These are phyloP conservation scores for Diaporthe helianthi DNA, from an alignment of 2,329 filamentous ascomycete genomes.

Conservation along the genomic window DNA sequence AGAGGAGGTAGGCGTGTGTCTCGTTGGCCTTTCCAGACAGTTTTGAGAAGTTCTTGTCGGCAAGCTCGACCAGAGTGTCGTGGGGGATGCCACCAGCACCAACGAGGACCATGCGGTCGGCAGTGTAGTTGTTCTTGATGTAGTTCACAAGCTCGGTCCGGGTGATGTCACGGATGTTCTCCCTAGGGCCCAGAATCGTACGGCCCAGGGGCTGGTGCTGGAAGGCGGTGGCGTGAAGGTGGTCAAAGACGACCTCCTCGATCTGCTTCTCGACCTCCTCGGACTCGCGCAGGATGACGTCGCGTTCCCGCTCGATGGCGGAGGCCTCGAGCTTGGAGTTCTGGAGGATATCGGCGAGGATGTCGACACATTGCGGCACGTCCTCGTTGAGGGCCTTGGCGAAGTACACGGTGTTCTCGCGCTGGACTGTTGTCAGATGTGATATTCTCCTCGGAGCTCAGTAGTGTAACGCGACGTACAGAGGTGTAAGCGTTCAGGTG, in stretches of 20 bases:
- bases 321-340: conserved; percentile 96
- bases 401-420: conserved; percentile 99
- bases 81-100: conserved; percentile 94
- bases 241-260: conserved; percentile 99
- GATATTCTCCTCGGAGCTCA: conserved; percentile 33
- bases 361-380: conserved; percentile 95
- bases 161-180: conserved; percentile 98
- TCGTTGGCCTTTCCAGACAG: conserved; percentile 79
- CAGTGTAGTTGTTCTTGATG: conserved; percentile 99
- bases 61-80: conserved; percentile 90
- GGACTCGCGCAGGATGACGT: conserved; percentile 97
- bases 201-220: conserved; percentile 95
- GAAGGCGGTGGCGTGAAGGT: conserved; percentile 97
- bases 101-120: conserved; percentile 98
- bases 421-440: conserved; percentile 56
- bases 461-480: conserved; percentile 63
- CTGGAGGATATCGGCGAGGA: conserved; percentile 98
- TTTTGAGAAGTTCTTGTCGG: conserved; percentile 90
- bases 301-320: conserved; percentile 96
- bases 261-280: conserved; percentile 99
- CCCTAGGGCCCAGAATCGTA: conserved; percentile 94
- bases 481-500: conserved; percentile 99
- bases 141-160: conserved; percentile 91
- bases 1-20: conserved; percentile 75
- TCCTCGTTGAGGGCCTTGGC: conserved; percentile 99